Evolutionary conservation across 2,329 filamentous ascomycete genomes (phyloP), one percentile per base, ranked within the genome.

Genomic region (Ceratocystis papillata): DNA sequence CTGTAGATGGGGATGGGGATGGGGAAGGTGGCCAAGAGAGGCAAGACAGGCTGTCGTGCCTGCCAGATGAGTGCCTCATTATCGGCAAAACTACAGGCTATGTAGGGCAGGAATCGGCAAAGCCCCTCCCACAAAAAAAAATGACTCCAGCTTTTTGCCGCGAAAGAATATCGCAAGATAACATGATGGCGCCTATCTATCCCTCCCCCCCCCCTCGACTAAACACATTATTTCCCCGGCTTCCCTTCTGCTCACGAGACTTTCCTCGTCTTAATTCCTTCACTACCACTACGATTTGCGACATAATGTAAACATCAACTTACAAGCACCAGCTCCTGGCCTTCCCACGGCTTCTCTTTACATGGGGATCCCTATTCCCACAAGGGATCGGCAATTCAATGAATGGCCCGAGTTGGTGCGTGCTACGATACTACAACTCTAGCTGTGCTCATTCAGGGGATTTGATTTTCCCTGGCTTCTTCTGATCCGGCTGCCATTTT

Each of bases 341-440:
- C 48, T 53, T 53, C 48, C 48, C 48, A 53, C 53, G 28, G 53
- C 53, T 59, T 59, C 28, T 30, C 33, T 59, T 59, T 59, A 30
- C 53, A 59, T 30, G 28, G 25, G 53, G 53, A 59, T 59, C 53
- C 25, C 53, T 30, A 59, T 59, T 59, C 53, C 22, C 28, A 59
- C 53, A 59, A 37, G 33, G 33, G 25, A 59, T 59, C 53, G 53
- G 53, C 53, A 59, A 33, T 59, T 33, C 25, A 59, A 22, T 55
- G 33, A 10, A 37, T 59, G 53, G 53, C 25, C 28, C 17, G 53
- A 37, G 28, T 17, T 59, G 53, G 53, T 59, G 25, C 53, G 53
- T 59, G 53, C 28, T 59, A 59, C 53, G 15, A 53, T 25, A 50
- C 6, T 50, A 25, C 8, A 53, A 53, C 48, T 53, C 48, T 53